Conservation (phyloP, 1,139 yeast species). For the Yamadazyma dendronema region DNA sequence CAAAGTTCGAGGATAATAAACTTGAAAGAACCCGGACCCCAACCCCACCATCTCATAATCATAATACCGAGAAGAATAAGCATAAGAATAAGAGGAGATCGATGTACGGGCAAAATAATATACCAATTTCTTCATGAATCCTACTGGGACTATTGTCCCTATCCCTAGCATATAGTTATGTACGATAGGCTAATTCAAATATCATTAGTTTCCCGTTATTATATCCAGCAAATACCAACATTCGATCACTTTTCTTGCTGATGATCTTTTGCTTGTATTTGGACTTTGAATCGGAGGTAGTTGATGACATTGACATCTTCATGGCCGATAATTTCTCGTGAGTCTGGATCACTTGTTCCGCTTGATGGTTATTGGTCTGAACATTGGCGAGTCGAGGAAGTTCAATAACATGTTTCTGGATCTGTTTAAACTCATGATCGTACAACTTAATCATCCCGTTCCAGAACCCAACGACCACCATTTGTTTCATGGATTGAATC, state of each 20-base stretch:
- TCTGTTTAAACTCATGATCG: conserved; percentile 10
- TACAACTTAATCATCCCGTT: conserved; percentile 33
- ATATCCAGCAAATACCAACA: conserved; percentile 33
- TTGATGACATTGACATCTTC: conserved; percentile 8
- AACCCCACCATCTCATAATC: conserved; percentile 24
- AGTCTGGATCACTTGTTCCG: conserved; percentile 10
- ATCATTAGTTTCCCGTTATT: conserved; percentile 33
- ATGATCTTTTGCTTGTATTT: conserved; percentile 18
- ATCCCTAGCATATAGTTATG: too few species aligned
- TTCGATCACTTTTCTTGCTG: conserved; percentile 11
- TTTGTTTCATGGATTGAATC: conserved; percentile 11
- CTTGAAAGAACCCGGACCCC: conserved; percentile 22
- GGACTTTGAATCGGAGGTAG: neutral
- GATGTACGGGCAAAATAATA: conserved; percentile 16
- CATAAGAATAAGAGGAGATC: conserved; percentile 17
- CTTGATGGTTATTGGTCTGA: conserved; percentile 11
- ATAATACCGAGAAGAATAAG: conserved; percentile 13
- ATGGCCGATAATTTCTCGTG: conserved; percentile 18
- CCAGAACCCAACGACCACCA: conserved; percentile 37
- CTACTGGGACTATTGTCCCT: too few species aligned
- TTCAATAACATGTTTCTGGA: conserved; percentile 12
- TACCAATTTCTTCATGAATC: conserved; percentile 7
- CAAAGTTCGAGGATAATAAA: conserved; percentile 13
- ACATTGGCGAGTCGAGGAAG: conserved; percentile 17
- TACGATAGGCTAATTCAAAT: too few species aligned